Evolutionary conservation across 129 eudicot species (phyloP).

Genomic region (carrot (Daucus carota)): DNA sequence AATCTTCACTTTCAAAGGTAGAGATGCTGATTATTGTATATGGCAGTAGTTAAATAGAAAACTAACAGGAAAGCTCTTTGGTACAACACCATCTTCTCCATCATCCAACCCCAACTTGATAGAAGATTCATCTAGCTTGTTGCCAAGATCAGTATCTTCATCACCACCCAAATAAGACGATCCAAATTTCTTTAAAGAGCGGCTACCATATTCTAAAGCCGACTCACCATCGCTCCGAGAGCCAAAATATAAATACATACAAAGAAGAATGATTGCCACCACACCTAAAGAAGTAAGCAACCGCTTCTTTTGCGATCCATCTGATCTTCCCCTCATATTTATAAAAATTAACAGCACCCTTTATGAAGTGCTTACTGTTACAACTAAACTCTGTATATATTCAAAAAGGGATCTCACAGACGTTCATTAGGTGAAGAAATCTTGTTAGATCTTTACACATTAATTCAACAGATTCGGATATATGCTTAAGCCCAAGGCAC

Average conservation of each 20-base stretch:
- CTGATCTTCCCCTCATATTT: constrained; percentile 70
- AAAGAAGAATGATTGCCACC: constrained; percentile 52
- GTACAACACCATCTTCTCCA: constrained; percentile 59
- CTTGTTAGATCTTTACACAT: background rate
- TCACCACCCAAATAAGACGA: constrained; percentile 94
- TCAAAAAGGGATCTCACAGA: constrained; percentile 28
- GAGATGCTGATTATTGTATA: background rate
- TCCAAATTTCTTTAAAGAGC: constrained; percentile 78
- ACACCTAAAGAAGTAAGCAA: constrained; percentile 40
- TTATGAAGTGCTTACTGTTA: constrained; percentile 19
- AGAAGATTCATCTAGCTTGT: constrained; percentile 56
- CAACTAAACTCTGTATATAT: constrained; percentile 14
- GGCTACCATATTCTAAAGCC: constrained; percentile 87
- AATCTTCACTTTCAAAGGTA: background rate
- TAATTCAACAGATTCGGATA: background rate
- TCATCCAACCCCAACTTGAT: constrained; percentile 56
- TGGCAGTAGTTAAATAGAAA: background rate
- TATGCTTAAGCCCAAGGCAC: background rate
- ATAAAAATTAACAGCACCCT: constrained; percentile 9
- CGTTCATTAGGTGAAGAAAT: background rate
- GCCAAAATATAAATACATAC: constrained; percentile 65
- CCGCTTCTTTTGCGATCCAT: constrained; percentile 73
- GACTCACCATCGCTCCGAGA: constrained; percentile 75
- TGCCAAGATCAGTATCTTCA: constrained; percentile 69
- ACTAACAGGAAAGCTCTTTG: constrained; percentile 83